Evolutionary conservation across 2,329 filamentous ascomycete genomes (phyloP), one percentile per base, ranked within the genome.

Genomic region (Apiospora hydei): DNA sequence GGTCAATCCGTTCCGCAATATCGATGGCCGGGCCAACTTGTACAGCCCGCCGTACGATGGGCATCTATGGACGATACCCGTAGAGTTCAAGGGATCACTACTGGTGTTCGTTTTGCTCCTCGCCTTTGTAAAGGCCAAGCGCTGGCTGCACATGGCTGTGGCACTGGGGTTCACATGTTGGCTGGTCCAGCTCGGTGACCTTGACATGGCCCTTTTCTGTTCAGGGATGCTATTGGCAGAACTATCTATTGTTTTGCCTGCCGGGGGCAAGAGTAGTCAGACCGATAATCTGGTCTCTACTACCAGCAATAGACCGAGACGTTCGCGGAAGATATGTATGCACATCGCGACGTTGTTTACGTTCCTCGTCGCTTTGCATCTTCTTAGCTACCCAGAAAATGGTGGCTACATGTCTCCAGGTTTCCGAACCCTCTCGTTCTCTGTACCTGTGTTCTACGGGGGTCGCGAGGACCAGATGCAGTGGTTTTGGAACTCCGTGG

Each of bases 21-120:
- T 88, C 83, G 86, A 83, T 74, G 79, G 82, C 34, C 88, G 88
- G 73, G 76, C 88, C 34, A 84, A 88, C 70, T 77, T 88, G 30
- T 89, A 86, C 80, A 84, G 82, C 51, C 87, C 84, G 79, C 83
- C 79, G 30, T 89, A 90, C 76, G 88, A 90, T 76, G 84, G 88
- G 34, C 89, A 91, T 73, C 80, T 91, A 30, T 91, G 89, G 89
- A 91, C 89, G 7, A 90, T 91, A 61, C 89, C 89, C 2, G 84
- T 90, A 66, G 89, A 91, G 78, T 90, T 89, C 76, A 84, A 87
- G 73, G 88, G 86, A 77, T 89, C 88, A 1, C 84, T 91, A 77
- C 83, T 88, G 72, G 83, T 91, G 14, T 91, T 90, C 78, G 79
- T 90, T 8, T 82, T 84, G 21, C 79, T 89, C 26, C 72, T 89